phyloP scores from a whole-genome alignment of 2,329 filamentous ascomycete species.

The Trichoderma pleuroti region DNA sequence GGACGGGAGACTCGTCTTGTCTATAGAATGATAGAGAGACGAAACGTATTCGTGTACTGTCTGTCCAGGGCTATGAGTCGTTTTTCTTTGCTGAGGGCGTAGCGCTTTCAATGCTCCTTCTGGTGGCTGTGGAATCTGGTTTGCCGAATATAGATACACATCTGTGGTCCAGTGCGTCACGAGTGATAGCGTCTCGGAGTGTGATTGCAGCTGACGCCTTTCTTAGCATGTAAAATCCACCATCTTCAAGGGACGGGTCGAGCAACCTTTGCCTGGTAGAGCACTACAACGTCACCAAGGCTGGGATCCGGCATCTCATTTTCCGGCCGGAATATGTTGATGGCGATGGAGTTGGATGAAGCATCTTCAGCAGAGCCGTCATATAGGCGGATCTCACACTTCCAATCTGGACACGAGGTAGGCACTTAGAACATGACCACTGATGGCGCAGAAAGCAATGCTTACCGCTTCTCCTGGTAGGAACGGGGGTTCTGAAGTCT shows the following conservation, averaged over 20 bases:
- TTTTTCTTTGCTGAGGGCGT: conserved; percentile 22
- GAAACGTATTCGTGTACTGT: conserved; percentile 45
- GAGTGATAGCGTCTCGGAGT: conserved; percentile 36
- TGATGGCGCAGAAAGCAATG: not conserved
- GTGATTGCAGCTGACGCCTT: conserved; percentile 7
- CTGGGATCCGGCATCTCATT: conserved; percentile 47
- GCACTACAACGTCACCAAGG: conserved; percentile 37
- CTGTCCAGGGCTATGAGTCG: conserved; percentile 22
- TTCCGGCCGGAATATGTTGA: conserved; percentile 60
- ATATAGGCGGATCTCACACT: conserved; percentile 57
- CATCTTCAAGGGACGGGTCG: not conserved
- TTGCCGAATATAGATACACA: conserved; percentile 43
- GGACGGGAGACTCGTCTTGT: conserved; percentile 43
- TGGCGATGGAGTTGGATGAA: conserved; percentile 35
- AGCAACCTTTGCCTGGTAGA: conserved; percentile 54
- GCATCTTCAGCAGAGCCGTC: conserved; percentile 54
- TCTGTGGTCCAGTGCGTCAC: conserved; percentile 41
- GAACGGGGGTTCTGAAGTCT: conserved; percentile 55
- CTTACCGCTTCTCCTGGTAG: conserved; percentile 51
- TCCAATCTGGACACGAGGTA: conserved; percentile 46
- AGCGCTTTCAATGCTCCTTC: conserved; percentile 35
- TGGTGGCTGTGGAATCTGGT: conserved; percentile 34
- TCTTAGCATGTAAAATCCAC: not conserved
- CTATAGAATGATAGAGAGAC: conserved; percentile 43
- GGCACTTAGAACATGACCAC: not conserved